Evolutionary conservation across 768 basidiomycete species (phyloP).

Genomic region (Suillus cothurnatus): DNA sequence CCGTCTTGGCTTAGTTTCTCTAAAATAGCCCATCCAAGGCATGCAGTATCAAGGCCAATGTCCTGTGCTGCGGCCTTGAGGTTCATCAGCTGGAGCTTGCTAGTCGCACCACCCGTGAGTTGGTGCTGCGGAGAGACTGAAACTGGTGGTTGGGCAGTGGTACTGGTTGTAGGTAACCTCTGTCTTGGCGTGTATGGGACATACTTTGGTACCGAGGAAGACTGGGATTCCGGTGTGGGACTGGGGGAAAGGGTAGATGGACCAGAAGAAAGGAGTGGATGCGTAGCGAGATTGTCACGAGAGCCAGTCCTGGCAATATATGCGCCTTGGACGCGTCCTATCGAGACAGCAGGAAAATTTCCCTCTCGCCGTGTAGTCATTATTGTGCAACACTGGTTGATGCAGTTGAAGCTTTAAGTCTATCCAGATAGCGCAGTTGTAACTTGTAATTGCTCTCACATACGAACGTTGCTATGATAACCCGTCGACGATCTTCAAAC

Average conservation of each 20-base stretch:
- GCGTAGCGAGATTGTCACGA: constrained; percentile 59
- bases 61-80: constrained; percentile 72
- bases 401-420: background rate
- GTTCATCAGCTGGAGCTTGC: constrained; percentile 70
- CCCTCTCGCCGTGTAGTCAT: constrained; percentile 41
- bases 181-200: constrained; percentile 80
- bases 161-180: constrained; percentile 50
- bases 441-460: background rate
- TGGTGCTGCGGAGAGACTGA: constrained; percentile 43
- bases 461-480: background rate
- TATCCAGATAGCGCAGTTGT: background rate
- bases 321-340: constrained; percentile 51
- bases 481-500: background rate
- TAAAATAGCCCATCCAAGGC: constrained; percentile 76
- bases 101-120: constrained; percentile 60
- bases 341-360: constrained; percentile 54
- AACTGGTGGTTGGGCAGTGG: constrained; percentile 42
- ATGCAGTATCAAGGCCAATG: constrained; percentile 63
- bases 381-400: background rate
- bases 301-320: constrained; percentile 45
- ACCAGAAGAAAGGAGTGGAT: constrained; percentile 62
- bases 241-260: constrained; percentile 30
- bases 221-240: constrained; percentile 24
- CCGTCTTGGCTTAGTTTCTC: constrained; percentile 64
- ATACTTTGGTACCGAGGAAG: constrained; percentile 49